Percentiles rank a stretch among this genome's conserved stretches.
These are phyloP conservation scores for Solanum sejunctum DNA, from an alignment of 257 asterid genomes.

Conservation along the genomic window DNA sequence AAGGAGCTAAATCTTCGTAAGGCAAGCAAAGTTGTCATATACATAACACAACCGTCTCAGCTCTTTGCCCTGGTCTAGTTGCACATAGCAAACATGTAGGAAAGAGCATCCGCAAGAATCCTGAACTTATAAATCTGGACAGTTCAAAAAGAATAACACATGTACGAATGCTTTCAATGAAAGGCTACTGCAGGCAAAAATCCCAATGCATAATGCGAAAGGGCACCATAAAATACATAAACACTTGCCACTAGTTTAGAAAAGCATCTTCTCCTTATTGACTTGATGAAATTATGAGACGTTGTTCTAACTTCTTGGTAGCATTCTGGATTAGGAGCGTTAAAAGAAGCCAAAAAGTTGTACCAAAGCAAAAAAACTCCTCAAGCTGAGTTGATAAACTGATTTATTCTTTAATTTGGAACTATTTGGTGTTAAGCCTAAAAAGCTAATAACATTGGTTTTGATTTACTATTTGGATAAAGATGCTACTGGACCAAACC, in stretches of 20 bases:
- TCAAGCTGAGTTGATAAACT: background rate
- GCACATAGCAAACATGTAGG: background rate
- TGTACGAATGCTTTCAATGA: background rate
- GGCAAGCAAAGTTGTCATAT: background rate
- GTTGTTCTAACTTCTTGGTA: background rate
- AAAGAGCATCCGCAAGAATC: background rate
- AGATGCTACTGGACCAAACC: background rate
- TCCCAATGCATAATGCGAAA: background rate
- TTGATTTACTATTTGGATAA: background rate
- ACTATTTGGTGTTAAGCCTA: background rate
- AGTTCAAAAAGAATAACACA: background rate
- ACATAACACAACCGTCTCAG: background rate
- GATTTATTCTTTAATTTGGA: background rate
- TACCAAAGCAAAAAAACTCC: background rate
- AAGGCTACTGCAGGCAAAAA: background rate
- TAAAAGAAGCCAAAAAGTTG: background rate
- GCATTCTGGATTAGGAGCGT: background rate
- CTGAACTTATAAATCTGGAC: background rate
- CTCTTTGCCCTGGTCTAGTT: background rate
- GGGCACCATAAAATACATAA: background rate
- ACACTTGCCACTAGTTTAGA: background rate
- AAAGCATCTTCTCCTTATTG: background rate
- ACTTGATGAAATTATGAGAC: background rate
- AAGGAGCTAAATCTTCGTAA: background rate
- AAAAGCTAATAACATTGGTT: background rate